Conservation (phyloP, 169 alveolate genomes). For the Sarcocystis neurona region DNA sequence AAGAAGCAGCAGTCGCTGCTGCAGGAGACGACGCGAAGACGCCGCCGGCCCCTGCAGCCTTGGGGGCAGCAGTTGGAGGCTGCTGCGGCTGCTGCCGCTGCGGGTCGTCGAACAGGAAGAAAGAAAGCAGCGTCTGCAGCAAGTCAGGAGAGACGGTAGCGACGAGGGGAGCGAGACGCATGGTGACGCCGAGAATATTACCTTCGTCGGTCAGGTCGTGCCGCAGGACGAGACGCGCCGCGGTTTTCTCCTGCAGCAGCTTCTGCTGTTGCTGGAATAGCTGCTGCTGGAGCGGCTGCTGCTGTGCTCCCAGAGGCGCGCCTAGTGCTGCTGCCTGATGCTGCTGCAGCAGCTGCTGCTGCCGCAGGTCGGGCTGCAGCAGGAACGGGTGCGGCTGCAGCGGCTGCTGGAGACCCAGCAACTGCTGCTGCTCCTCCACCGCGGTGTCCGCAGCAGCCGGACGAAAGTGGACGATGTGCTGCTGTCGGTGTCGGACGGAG, state of each 20-base stretch:
- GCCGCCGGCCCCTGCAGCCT: conserved; percentile 24
- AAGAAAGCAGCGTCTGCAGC: conserved; percentile 42
- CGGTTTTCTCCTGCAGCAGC: conserved; percentile 42
- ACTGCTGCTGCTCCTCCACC: neutral
- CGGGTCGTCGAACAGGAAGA: conserved; percentile 58
- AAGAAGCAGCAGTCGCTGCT: neutral
- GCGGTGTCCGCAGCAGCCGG: conserved; percentile 18
- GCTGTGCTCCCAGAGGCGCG: neutral
- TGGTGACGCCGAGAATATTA: conserved; percentile 51
- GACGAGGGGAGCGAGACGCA: conserved; percentile 60
- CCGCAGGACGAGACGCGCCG: conserved; percentile 58
- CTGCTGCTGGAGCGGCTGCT: conserved; percentile 12
- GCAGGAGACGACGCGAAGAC: neutral
- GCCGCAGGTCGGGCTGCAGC: conserved; percentile 7
- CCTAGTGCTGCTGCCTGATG: neutral
- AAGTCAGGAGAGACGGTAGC: conserved; percentile 53
- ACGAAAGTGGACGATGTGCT: conserved; percentile 57
- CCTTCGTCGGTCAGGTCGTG: conserved; percentile 58
- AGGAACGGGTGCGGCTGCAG: neutral
- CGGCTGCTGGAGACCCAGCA: neutral
- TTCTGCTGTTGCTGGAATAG: conserved; percentile 1
- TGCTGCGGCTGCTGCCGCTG: conserved; percentile 41
- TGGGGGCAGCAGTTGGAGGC: too few species aligned
- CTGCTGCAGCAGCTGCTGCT: conserved; percentile 8
- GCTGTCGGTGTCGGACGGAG: conserved; percentile 62